Percentiles rank a stretch among this genome's conserved stretches.
Evolutionary conservation across 257 asterid genomes (phyloP).

Genomic region (Solanum microdontum): DNA sequence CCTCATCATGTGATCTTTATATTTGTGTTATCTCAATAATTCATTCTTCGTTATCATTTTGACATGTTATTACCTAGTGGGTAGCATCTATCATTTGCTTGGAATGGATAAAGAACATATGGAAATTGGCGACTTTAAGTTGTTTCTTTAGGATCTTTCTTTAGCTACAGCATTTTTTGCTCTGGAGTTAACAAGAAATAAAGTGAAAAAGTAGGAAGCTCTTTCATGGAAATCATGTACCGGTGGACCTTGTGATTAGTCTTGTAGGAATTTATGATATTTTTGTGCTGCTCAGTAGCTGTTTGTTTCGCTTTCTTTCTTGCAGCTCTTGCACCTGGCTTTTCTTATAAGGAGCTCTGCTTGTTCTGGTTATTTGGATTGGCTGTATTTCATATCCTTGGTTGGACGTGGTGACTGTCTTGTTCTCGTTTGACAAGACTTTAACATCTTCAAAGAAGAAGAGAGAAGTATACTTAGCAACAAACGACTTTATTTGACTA

Average conservation of each 20-base stretch:
- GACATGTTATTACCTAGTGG: neutral
- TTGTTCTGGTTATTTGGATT: slow-evolving; percentile 24
- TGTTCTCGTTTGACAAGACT: neutral
- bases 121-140: neutral
- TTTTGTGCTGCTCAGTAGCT: neutral
- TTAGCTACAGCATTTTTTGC: neutral
- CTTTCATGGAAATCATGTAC: neutral
- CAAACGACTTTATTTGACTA: slow-evolving; percentile 9
- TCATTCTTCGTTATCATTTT: neutral
- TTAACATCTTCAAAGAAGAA: neutral
- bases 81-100: neutral
- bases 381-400: slow-evolving; percentile 11
- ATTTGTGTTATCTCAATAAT: neutral
- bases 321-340: slow-evolving; percentile 24
- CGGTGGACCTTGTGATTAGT: neutral
- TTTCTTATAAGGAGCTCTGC: slow-evolving; percentile 11
- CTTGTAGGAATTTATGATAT: neutral
- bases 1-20: neutral
- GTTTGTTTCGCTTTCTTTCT: neutral
- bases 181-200: neutral
- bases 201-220: neutral
- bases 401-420: slow-evolving; percentile 11
- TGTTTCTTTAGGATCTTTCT: neutral
- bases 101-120: neutral
- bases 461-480: neutral